Base-by-base conservation (phyloP, 257 asterid genomes). In the Voacanga thouarsii region DNA sequence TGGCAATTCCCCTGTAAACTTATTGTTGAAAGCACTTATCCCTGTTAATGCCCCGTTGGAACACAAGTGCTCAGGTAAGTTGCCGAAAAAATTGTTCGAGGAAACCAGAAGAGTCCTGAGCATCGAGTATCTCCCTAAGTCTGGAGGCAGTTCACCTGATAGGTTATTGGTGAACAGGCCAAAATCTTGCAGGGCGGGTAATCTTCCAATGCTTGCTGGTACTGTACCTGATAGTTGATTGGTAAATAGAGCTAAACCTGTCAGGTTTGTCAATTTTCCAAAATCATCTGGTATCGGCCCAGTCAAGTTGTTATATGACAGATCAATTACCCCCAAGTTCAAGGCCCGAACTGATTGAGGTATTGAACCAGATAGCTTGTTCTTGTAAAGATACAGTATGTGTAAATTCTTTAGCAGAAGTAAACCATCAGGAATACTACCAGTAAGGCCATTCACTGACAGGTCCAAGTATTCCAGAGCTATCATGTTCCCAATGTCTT, bases 71-170 rank as follows among this genome's bases (percentile, higher is more conserved):
- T 78, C 71, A 0, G 99, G 98, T 26, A 95, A 47, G 11, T 61
- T 76, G 1, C 99, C 99, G 0, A 44, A 71, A 51, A 95, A 88
- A 39, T 78, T 85, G 88, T 95, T 95, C 7, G 79, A 8, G 0
- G 89, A 75, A 53, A 95, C 92, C 80, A 91, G 77, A 37, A 95
- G 86, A 0, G 2, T 56, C 51, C 18, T 1, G 43, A 95, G 89
- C 77, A 3, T 81, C 3, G 99, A 95, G 82, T 85, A 74, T 59
- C 75, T 83, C 28, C 99, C 99, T 19, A 95, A 81, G 26, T 90
- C 97, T 0, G 89, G 89, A 0, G 99, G 97, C 80, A 95, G 57
- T 81, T 80, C 89, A 11, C 99, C 99, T 0, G 98, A 85, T 37
- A 95, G 78, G 57, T 84, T 83, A 63, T 95, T 95, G 72, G 50